These are phyloP conservation scores for Sordariomycetes sp. DNA, from an alignment of 2,329 filamentous ascomycete genomes.

Conservation along the genomic window DNA sequence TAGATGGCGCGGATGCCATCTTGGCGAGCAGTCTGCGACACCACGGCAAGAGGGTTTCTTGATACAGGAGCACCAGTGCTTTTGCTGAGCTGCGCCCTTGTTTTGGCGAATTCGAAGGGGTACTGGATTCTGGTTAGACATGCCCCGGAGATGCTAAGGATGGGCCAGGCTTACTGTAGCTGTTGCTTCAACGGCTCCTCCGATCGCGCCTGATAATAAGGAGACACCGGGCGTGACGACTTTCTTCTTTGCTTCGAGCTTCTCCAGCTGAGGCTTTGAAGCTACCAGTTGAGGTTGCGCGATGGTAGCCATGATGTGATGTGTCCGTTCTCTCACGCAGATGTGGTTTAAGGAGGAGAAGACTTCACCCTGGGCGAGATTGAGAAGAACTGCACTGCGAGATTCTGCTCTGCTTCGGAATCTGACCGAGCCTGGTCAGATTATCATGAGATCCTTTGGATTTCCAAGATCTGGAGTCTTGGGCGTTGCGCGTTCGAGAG, in stretches of 20 bases:
- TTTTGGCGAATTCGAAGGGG: slow-evolving; percentile 61
- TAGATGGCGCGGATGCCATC: slow-evolving; percentile 52
- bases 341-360: too few species aligned
- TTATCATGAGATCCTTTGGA: too few species aligned
- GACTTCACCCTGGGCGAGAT: too few species aligned
- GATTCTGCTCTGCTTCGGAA: too few species aligned
- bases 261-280: neutral
- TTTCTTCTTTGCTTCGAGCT: slow-evolving; percentile 7
- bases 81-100: slow-evolving; percentile 45
- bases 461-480: too few species aligned
- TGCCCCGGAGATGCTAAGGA: neutral
- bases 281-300: too few species aligned
- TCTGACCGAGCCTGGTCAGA: too few species aligned
- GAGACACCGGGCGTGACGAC: slow-evolving; percentile 31
- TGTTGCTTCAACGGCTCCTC: slow-evolving; percentile 42
- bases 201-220: slow-evolving; percentile 38
- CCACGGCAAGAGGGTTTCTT: slow-evolving; percentile 48
- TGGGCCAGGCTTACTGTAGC: slow-evolving; percentile 26
- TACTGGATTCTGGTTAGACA: slow-evolving; percentile 26
- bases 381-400: too few species aligned
- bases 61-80: slow-evolving; percentile 11
- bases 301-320: too few species aligned
- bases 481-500: too few species aligned
- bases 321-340: too few species aligned
- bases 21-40: slow-evolving; percentile 40